Evolutionary conservation across 345 rosid species (phyloP), one percentile per base, ranked within the genome.

Genomic region (Isatis tinctoria): DNA sequence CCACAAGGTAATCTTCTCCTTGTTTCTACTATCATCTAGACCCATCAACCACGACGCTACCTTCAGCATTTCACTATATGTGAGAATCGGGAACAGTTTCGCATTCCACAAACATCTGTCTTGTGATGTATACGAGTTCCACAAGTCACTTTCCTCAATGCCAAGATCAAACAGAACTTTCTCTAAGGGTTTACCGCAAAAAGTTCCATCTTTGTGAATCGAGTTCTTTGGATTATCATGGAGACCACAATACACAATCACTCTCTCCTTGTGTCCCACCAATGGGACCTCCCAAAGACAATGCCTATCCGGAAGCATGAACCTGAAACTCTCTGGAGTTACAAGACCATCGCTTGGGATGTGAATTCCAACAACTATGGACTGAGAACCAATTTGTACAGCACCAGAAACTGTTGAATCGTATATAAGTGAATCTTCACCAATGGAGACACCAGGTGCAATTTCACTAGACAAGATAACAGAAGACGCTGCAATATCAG

Each of bases 231-330:
- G 97, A 75, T 95, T 95, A 81, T 95, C 99, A 78, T 85, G 92
- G 68, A 95, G 96, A 60, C 99, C 98, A 76, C 99, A 90, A 44
- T 84, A 95, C 51, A 90, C 97, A 32, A 95, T 48, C 28, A 92
- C 87, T 82, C 80, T 86, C 70, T 87, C 93, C 49, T 80, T 78
- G 63, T 82, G 79, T 77, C 87, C 93, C 39, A 84, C 82, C 47
- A 95, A 72, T 13, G 99, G 99, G 77, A 92, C 97, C 87, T 95
- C 99, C 99, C 99, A 92, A 56, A 95, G 87, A 84, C 99, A 92
- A 80, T 88, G 97, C 61, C 93, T 91, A 79, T 90, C 97, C 2
- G 99, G 99, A 80, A 92, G 92, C 90, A 85, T 83, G 82, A 95
- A 88, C 67, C 83, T 80, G 77, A 83, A 81, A 76, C 73, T 75